These are phyloP conservation scores for Xylariales sp. DNA, from an alignment of 2,329 filamentous ascomycete genomes.

Conservation along the genomic window DNA sequence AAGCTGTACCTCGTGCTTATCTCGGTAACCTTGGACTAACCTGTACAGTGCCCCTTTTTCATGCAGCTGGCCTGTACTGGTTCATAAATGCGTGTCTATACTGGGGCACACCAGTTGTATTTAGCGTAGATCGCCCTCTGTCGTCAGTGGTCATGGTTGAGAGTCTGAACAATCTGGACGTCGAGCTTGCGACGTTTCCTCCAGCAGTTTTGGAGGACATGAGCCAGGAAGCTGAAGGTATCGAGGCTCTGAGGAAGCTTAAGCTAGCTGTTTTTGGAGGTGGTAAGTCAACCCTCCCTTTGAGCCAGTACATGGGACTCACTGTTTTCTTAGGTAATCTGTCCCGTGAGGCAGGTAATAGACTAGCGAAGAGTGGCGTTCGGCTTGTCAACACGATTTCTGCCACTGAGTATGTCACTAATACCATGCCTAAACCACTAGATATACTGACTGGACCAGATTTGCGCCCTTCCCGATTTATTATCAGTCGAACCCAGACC, in stretches of 20 bases:
- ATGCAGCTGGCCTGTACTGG: constrained; percentile 30
- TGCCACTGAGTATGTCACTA: constrained; percentile 35
- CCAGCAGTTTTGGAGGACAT: constrained; percentile 41
- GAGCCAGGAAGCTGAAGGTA: constrained; percentile 26
- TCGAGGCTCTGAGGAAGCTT: constrained; percentile 29
- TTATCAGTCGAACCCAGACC: constrained; percentile 24
- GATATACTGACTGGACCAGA: constrained; percentile 20
- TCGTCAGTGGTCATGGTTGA: constrained; percentile 29
- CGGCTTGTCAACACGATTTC: constrained; percentile 32
- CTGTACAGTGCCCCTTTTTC: constrained; percentile 34
- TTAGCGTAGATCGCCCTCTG: constrained; percentile 30
- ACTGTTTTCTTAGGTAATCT: constrained; percentile 28
- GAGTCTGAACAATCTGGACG: constrained; percentile 22
- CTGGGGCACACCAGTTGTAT: constrained; percentile 21
- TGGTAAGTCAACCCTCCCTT: constrained; percentile 23
- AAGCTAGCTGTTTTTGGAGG: constrained; percentile 32
- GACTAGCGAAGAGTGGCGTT: constrained; percentile 30
- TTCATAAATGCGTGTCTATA: constrained; percentile 23
- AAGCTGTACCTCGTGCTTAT: too few species aligned
- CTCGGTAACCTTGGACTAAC: too few species aligned
- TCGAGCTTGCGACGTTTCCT: constrained; percentile 27
- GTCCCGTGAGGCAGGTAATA: constrained; percentile 31
- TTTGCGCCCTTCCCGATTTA: constrained; percentile 30
- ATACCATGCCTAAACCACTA: not conserved
- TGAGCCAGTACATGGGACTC: not conserved